phyloP scores from a whole-genome alignment of 129 eudicot species.

The Logfia minima region DNA sequence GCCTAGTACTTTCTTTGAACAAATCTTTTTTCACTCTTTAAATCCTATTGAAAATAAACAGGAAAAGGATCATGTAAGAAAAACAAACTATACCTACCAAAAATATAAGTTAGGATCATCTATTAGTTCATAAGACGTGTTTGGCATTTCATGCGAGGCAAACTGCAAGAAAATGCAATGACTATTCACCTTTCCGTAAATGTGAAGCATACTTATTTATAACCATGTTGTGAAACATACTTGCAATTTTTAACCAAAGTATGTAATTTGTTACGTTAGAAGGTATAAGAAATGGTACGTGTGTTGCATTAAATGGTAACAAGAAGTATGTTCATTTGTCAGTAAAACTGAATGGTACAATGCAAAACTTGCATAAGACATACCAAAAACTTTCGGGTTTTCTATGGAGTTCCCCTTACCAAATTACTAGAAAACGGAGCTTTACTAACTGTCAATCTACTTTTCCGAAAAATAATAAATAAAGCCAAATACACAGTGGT shows the following conservation, averaged over 20 bases:
- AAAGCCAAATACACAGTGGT: too few relatives aligned
- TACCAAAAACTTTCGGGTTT: too few relatives aligned
- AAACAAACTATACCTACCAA: background rate
- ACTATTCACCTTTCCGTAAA: background rate
- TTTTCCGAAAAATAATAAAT: too few relatives aligned
- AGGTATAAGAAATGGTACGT: too few relatives aligned
- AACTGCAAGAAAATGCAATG: background rate
- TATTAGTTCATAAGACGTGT: background rate
- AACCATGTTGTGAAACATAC: background rate
- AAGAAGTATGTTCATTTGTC: too few relatives aligned
- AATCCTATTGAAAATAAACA: slow-evolving; percentile 39
- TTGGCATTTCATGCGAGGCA: background rate
- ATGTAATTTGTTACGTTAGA: background rate
- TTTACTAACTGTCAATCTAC: too few relatives aligned
- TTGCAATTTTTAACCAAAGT: background rate
- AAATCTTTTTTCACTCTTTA: slow-evolving; percentile 43
- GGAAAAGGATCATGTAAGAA: background rate
- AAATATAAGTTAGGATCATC: background rate
- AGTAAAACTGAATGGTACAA: too few relatives aligned
- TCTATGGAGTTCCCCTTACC: too few relatives aligned
- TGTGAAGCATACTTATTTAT: background rate
- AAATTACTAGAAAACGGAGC: too few relatives aligned
- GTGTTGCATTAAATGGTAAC: too few relatives aligned
- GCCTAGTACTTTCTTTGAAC: slow-evolving; percentile 89
- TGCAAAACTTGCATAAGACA: too few relatives aligned